phyloP scores from a whole-genome alignment of 345 rosid genomes.

The Melastoma malabathricum region DNA sequence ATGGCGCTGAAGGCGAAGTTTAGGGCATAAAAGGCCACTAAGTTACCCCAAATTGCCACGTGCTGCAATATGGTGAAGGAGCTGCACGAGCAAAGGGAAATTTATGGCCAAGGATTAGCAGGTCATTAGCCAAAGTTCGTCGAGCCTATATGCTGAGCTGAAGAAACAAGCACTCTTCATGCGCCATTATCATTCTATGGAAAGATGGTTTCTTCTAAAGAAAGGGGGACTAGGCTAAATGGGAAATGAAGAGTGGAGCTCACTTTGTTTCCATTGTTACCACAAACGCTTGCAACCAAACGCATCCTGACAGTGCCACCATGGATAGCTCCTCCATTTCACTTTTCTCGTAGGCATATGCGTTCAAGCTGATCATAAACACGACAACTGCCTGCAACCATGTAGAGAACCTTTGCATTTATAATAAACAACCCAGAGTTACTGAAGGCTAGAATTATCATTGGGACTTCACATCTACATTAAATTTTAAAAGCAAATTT shows the following conservation, averaged over 20 bases:
- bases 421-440: background rate
- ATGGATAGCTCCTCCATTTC: constrained; percentile 93
- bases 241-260: constrained; percentile 4
- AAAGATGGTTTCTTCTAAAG: background rate
- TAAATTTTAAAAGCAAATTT: no score
- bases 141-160: background rate
- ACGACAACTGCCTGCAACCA: constrained; percentile 81
- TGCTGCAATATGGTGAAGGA: constrained; percentile 80
- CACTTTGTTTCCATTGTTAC: constrained; percentile 91
- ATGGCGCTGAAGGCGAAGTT: constrained; percentile 78
- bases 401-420: no score
- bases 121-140: background rate
- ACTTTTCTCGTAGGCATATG: constrained; percentile 80
- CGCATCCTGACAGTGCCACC: constrained; percentile 96
- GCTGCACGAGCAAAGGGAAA: constrained; percentile 32
- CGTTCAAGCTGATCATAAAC: constrained; percentile 70
- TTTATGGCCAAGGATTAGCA: constrained; percentile 1
- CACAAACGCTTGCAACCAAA: constrained; percentile 98
- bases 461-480: no score
- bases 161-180: no score
- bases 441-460: no score
- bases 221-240: background rate
- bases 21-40: constrained; percentile 57
- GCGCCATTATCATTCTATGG: background rate
- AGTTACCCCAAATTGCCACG: constrained; percentile 90